phyloP scores from a whole-genome alignment of 2,329 filamentous ascomycete species.

The Scedosporium dehoogii region DNA sequence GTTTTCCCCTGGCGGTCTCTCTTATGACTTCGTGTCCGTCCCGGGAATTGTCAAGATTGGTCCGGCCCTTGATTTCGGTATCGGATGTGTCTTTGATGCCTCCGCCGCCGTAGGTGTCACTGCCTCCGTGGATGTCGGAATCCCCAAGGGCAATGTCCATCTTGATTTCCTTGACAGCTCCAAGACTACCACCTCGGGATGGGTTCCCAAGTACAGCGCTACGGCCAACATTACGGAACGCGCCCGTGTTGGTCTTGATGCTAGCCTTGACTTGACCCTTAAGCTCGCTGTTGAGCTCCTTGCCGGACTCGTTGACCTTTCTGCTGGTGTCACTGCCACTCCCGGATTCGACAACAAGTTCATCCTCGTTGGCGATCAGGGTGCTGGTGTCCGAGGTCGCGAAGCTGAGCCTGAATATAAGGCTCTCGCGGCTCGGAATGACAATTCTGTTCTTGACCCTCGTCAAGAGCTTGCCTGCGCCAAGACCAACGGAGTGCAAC shows the following conservation, averaged over 20 bases:
- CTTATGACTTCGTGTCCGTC: slow-evolving; percentile 26
- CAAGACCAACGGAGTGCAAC: slow-evolving; percentile 14
- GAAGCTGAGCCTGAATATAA: neutral
- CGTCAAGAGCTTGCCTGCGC: slow-evolving; percentile 14
- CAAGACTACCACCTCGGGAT: slow-evolving; percentile 21
- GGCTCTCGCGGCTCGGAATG: neutral
- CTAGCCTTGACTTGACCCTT: slow-evolving; percentile 25
- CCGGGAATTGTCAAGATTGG: slow-evolving; percentile 29
- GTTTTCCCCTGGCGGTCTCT: slow-evolving; percentile 25
- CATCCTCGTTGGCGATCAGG: slow-evolving; percentile 17
- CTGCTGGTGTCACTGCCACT: slow-evolving; percentile 24
- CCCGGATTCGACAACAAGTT: slow-evolving; percentile 27
- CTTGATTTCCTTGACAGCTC: slow-evolving; percentile 23
- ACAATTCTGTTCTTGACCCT: slow-evolving; percentile 7
- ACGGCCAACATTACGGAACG: slow-evolving; percentile 22
- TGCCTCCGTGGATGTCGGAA: slow-evolving; percentile 19
- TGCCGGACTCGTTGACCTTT: slow-evolving; percentile 23
- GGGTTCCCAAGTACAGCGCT: slow-evolving; percentile 25
- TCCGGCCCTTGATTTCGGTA: slow-evolving; percentile 24
- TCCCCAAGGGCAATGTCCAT: slow-evolving; percentile 26
- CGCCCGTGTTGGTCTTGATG: slow-evolving; percentile 21
- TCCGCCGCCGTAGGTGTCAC: slow-evolving; percentile 21
- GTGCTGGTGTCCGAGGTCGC: slow-evolving; percentile 9
- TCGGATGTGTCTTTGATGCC: slow-evolving; percentile 26
- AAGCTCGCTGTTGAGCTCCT: slow-evolving; percentile 26